phyloP scores from a whole-genome alignment of 176 grass and related monocot species.

The Secale cereale region DNA sequence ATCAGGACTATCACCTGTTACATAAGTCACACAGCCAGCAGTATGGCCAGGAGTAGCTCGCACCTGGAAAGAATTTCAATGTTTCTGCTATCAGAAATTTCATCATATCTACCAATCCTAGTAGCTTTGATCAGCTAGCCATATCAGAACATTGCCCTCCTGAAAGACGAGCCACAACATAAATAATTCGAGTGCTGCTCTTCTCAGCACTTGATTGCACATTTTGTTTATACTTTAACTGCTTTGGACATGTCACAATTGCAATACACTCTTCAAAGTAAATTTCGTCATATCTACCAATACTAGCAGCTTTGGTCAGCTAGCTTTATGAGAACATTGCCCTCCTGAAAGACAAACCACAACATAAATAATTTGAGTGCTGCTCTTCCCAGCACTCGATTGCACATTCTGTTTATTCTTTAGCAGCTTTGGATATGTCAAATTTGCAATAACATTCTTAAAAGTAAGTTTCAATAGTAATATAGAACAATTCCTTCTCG shows the following conservation, averaged over 20 bases:
- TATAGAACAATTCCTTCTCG: background rate
- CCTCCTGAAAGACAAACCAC: background rate
- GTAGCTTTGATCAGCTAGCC: too few species aligned
- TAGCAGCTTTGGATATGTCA: background rate
- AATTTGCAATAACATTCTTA: background rate
- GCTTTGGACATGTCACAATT: background rate
- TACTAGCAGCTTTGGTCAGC: background rate
- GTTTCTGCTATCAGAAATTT: slow-evolving; percentile 21
- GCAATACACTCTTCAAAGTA: background rate
- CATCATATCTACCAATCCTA: background rate
- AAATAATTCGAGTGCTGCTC: background rate
- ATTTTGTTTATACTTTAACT: background rate
- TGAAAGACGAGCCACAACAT: background rate
- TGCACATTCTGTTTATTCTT: background rate
- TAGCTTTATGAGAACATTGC: background rate
- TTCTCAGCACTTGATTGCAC: background rate
- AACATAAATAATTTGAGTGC: background rate
- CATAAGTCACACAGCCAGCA: slow-evolving; percentile 84
- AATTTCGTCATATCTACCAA: background rate
- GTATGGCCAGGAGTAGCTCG: slow-evolving; percentile 94
- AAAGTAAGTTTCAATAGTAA: background rate
- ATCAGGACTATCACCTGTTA: slow-evolving; percentile 69
- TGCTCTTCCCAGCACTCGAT: background rate
- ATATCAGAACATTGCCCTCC: background rate
- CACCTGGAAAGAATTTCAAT: slow-evolving; percentile 47